A percentile compares a stretch with the other conserved stretches of the same genome.
Evolutionary conservation across 106 monocot genomes (phyloP).

Genomic region (Dendrobium nobile): DNA sequence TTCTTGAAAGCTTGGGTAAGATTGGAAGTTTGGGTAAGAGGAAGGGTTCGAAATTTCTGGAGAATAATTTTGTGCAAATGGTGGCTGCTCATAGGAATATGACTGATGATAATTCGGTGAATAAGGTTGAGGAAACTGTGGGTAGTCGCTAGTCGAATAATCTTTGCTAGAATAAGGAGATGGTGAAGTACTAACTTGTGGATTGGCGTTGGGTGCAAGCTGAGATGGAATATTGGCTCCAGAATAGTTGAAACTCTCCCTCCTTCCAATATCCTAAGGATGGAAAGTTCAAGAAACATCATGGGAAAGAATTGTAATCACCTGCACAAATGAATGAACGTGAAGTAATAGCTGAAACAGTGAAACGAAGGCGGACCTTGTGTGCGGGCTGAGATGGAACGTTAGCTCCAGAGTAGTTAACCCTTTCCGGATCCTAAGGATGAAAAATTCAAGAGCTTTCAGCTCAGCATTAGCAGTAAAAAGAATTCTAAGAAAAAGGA

Average conservation of each 20-base stretch:
- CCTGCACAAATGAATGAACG: background rate
- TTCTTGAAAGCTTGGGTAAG: conserved; percentile 64
- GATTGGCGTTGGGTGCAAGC: conserved; percentile 18
- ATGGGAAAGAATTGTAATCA: background rate
- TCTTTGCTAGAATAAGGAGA: conserved; percentile 21
- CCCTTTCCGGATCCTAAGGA: conserved; percentile 5
- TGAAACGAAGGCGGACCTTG: conserved; percentile 9
- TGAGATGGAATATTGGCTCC: conserved; percentile 16
- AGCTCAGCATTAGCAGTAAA: background rate
- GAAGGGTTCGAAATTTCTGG: conserved; percentile 10
- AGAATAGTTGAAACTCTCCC: conserved; percentile 33
- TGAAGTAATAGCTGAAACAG: background rate
- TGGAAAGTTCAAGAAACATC: background rate
- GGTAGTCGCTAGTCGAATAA: conserved; percentile 20
- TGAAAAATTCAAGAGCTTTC: conserved; percentile 1
- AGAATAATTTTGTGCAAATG: conserved; percentile 17
- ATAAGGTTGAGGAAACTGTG: conserved; percentile 23
- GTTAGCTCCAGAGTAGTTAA: conserved; percentile 4
- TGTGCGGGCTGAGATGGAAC: conserved; percentile 10
- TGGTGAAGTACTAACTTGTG: conserved; percentile 8
- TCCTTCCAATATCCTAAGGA: conserved; percentile 35
- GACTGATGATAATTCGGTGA: conserved; percentile 22
- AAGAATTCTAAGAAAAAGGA: background rate
- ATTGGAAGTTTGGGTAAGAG: conserved; percentile 55
- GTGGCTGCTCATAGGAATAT: conserved; percentile 22